phyloP scores from a whole-genome alignment of 192 early-diverging fungal genomes.

The Mortierella claussenii region DNA sequence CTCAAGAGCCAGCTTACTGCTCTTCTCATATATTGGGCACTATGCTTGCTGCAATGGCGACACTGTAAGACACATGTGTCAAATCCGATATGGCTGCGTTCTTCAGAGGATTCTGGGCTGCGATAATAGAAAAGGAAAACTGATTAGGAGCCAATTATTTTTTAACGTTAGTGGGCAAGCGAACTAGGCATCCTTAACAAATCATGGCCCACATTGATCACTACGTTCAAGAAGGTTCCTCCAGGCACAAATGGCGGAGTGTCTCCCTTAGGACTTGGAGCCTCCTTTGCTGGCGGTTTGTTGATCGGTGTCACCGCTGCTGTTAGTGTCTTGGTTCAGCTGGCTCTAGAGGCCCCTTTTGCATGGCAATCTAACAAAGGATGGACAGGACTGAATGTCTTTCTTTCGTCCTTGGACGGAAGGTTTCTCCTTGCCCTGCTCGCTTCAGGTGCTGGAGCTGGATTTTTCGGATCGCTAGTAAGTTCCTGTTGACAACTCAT shows the following conservation, averaged over 20 bases:
- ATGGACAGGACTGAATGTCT: conserved; percentile 28
- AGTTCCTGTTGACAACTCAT: too few species aligned
- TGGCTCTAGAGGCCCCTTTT: conserved; percentile 45
- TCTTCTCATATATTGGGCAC: conserved; percentile 65
- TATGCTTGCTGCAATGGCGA: conserved; percentile 70
- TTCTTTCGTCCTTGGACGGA: conserved; percentile 44
- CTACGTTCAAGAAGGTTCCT: conserved; percentile 80
- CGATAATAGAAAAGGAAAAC: too few species aligned
- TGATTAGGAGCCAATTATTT: background rate
- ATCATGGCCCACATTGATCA: conserved; percentile 83
- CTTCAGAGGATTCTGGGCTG: too few species aligned
- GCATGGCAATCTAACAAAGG: conserved; percentile 31
- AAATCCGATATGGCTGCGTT: too few species aligned
- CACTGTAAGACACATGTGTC: conserved; percentile 63
- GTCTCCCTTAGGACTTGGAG: conserved; percentile 74
- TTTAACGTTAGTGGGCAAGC: conserved; percentile 75
- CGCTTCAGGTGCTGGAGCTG: conserved; percentile 68
- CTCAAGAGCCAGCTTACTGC: conserved; percentile 43
- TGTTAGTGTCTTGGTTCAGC: conserved; percentile 62
- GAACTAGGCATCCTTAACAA: conserved; percentile 88
- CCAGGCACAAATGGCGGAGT: conserved; percentile 94
- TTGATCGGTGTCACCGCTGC: conserved; percentile 73
- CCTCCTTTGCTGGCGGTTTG: conserved; percentile 81
- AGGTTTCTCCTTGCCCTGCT: conserved; percentile 49
- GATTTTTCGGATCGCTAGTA: conserved; percentile 81